Base-by-base conservation (phyloP, 2,329 filamentous ascomycete genomes). In the Aspergillus aculeatus region DNA sequence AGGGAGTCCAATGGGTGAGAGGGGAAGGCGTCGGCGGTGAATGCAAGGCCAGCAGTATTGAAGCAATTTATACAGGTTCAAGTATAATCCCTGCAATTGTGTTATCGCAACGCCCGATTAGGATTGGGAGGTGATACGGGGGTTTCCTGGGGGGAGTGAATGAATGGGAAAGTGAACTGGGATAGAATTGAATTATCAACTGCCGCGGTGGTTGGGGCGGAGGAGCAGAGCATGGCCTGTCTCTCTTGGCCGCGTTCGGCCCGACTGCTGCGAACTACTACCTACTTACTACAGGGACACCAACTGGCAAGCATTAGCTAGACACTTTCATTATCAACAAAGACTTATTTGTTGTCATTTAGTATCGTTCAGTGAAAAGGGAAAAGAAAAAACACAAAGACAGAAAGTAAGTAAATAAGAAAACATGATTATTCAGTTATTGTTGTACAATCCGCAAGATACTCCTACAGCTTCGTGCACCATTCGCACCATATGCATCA, bases 161-260 rank as follows among this genome's bases (percentile, higher is more conserved):
- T 35, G 19, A 50, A 29, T 29, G 16, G 48, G 23, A 50, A 19
- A 9, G 24, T 16, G 48, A 29, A 11, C 5, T 31, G 23, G 38
- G 14, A n/a, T 44, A 19, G 38, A 44, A 44, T 44, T 12, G 32
- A 35, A 35, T 35, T 16, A 16, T 35, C 32, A 16, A 35, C 11
- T 35, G 32, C 32, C 32, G 32, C 32, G 32, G 32, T 35, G 32
- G 32, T 12, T 35, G 32, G 32, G 12, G 32, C 32, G 32, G 32
- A 35, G 32, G 7, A 29, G 26, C 26, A 29, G 9, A 35, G 52
- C 14, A 29, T 21, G 12, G 10, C 21, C 38, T 29, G 23, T 35
- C 32, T 47, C 41, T 47, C 41, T 48, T 24, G 51, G 26, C 53
- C 41, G 53, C 41, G 53, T 32, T 55, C 53, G 53, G 53, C 53